Conservation (phyloP, 805 yeast genomes). For the Saccharomycopsis sp. region DNA sequence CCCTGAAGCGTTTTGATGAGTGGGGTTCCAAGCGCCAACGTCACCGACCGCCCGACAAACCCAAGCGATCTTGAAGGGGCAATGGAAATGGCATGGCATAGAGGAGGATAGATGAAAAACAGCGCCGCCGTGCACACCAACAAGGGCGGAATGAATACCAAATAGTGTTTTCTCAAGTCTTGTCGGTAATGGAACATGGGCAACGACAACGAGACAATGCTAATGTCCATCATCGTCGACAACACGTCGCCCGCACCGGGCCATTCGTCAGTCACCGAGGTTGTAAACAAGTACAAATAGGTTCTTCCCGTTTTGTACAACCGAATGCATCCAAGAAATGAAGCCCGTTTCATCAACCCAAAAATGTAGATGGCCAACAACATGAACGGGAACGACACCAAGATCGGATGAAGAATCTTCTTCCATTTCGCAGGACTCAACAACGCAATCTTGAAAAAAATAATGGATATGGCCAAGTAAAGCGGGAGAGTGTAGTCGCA, state of each 20-base stretch:
- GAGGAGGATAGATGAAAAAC: slow-evolving; percentile 61
- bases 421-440: slow-evolving; percentile 40
- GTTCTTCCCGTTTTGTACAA: slow-evolving; percentile 62
- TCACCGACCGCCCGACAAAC: slow-evolving; percentile 70
- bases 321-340: slow-evolving; percentile 43
- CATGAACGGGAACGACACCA: slow-evolving; percentile 56
- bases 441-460: slow-evolving; percentile 43
- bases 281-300: slow-evolving; percentile 42
- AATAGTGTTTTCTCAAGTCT: slow-evolving; percentile 52
- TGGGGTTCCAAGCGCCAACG: slow-evolving; percentile 74
- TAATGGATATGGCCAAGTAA: slow-evolving; percentile 52
- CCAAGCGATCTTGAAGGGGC: slow-evolving; percentile 55
- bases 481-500: slow-evolving; percentile 50
- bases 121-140: slow-evolving; percentile 45
- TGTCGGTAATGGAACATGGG: slow-evolving; percentile 70
- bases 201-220: slow-evolving; percentile 65
- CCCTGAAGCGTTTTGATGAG: slow-evolving; percentile 60
- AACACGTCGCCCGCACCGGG: slow-evolving; percentile 82
- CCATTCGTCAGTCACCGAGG: slow-evolving; percentile 29
- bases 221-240: slow-evolving; percentile 61
- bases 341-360: slow-evolving; percentile 38
- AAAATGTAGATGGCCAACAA: slow-evolving; percentile 55
- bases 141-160: slow-evolving; percentile 52
- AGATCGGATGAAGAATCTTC: slow-evolving; percentile 59
- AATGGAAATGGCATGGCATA: slow-evolving; percentile 59